Base-by-base conservation (phyloP, 1,139 yeast species). In the Suhomyces terraborum region DNA sequence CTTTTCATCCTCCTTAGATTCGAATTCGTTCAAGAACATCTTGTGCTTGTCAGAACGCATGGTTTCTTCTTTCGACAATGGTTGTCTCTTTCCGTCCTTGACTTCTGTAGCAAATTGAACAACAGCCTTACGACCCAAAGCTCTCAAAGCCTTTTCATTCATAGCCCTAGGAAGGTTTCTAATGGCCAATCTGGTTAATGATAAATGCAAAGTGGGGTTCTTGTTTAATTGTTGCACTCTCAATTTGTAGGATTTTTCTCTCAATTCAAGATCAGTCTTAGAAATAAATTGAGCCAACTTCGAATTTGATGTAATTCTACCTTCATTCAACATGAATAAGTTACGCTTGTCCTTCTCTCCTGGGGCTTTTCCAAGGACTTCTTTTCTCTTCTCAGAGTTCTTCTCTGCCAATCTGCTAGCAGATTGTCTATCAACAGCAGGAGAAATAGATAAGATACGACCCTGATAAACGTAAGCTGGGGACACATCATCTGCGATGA, bases 21-120 rank as follows among this genome's bases (percentile, higher is more conserved):
- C 57, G 32, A 50, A 50, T 39, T 61, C 69, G 12, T 77, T 76
- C 32, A 53, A 38, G 14, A 67, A 73, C 35, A 64, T 66, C 54
- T 82, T 84, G 52, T 77, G 80, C 52, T 82, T 82, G 6, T 80
- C 76, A 2, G 98, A 89, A 58, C 98, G 80, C 42, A 73, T 75
- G 18, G 85, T 67, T 67, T 93, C 99, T 65, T 94, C 99, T 62
- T 88, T 88, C 21, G 91, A 84, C 41, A 93, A 71, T 12, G 95
- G 88, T 55, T 88, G 96, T 65, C 99, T 80, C 46, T 70, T 65
- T 8, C 73, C 83, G 31, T 80, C 78, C 53, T 79, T 84, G 5
- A 86, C 97, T 59, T 91, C 97, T 25, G 80, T 86, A n/a, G 98
- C 98, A 69, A 93, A 93, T 54, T 86, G 86, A 21, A 93, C 97